phyloP scores from a whole-genome alignment of 2,329 filamentous ascomycete species.

The Botrytis byssoidea region DNA sequence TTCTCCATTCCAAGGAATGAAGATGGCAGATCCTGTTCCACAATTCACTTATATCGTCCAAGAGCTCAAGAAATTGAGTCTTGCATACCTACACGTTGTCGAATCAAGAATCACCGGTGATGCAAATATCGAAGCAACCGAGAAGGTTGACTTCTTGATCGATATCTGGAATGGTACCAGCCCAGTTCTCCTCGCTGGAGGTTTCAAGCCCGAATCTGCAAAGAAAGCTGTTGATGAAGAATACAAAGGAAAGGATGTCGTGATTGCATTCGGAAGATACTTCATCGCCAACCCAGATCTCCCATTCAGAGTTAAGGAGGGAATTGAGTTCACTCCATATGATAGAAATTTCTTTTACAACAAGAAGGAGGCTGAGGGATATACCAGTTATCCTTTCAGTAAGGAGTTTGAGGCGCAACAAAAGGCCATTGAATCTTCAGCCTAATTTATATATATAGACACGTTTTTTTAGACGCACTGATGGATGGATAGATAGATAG shows the following conservation, averaged over 20 bases:
- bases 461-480: background rate
- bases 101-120: constrained; percentile 43
- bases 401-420: constrained; percentile 35
- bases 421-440: constrained; percentile 11
- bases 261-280: constrained; percentile 45
- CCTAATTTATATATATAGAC: background rate
- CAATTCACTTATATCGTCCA: constrained; percentile 60
- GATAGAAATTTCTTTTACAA: constrained; percentile 43
- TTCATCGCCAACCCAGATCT: constrained; percentile 50
- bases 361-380: constrained; percentile 38
- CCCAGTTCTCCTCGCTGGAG: constrained; percentile 52
- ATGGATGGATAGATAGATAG: background rate
- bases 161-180: constrained; percentile 45
- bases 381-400: constrained; percentile 40
- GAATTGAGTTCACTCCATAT: constrained; percentile 42
- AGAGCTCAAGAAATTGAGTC: constrained; percentile 49
- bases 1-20: constrained; percentile 61
- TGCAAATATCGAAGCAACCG: constrained; percentile 43
- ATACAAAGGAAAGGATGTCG: constrained; percentile 39
- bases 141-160: constrained; percentile 46
- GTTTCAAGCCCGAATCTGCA: constrained; percentile 44
- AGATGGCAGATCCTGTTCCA: constrained; percentile 59
- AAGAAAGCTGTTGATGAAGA: constrained; percentile 42
- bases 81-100: constrained; percentile 65
- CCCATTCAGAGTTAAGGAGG: constrained; percentile 43